Evolutionary conservation across 805 yeast genomes (phyloP), one percentile per base, ranked within the genome.

Genomic region (Wickerhamomyces silvicola): DNA sequence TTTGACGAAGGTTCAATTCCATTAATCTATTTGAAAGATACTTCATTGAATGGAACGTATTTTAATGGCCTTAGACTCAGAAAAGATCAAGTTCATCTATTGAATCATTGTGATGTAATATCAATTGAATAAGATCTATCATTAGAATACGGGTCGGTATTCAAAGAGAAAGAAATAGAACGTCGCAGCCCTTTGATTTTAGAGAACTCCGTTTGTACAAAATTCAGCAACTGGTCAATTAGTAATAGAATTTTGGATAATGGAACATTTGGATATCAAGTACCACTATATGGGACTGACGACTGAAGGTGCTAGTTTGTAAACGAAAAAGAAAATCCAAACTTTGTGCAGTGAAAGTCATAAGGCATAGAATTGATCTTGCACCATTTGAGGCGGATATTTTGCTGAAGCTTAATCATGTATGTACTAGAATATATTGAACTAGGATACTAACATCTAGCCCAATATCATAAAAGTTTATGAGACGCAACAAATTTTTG

Each of bases 231-330:
- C 10, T 75, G 81, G 81, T 34, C 32, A 4, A 54, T 73, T 4
- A 43, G 62, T 3, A 46, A 66, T 4, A 57, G 57, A 18, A 42
- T 68, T 4, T 47, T 75, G 18, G 81, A 81, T 0, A 55, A 57
- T 32, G 82, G 82, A 2, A 68, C 80, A 0, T 76, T 73, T 60
- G 82, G 83, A 2, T 62, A 64, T 32, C n/a, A n/a, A n/a, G n/a
- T n/a, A n/a, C n/a, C n/a, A n/a, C n/a, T n/a, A n/a, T n/a, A n/a
- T n/a, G n/a, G n/a, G n/a, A n/a, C n/a, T n/a, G n/a, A n/a, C n/a
- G n/a, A n/a, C n/a, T n/a, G 3, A 20, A 53, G 56, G 57, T 57
- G 3, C 57, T 54, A 36, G 49, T 65, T 17, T 62, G 68, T 6
- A 34, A 45, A 24, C 46, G 53, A 13, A 38, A 43, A 9, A 24